A percentile compares a stretch with the other conserved stretches of the same genome.
Conservation (phyloP, 2,329 filamentous ascomycete genomes). For the Ophidiomyces ophidiicola region DNA sequence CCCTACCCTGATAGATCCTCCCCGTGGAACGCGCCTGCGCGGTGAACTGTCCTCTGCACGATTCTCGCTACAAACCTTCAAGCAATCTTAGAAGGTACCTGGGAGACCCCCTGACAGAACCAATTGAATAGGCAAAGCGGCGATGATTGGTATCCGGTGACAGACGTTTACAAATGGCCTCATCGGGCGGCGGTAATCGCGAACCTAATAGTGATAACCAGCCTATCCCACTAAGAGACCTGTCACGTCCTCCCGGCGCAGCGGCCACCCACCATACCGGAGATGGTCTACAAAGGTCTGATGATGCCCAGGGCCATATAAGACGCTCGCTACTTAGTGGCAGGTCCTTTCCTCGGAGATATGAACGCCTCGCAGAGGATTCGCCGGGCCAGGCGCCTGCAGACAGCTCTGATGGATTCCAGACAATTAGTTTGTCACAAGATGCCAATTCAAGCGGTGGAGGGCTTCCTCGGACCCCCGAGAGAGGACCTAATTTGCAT, state of each 20-base stretch:
- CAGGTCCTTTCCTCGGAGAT: slow-evolving; percentile 32
- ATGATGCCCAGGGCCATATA: slow-evolving; percentile 35
- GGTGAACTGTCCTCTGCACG: too few relatives aligned
- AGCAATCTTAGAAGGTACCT: too few relatives aligned
- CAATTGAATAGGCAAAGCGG: slow-evolving; percentile 21
- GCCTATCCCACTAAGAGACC: slow-evolving; percentile 61
- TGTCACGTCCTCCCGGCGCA: slow-evolving; percentile 34
- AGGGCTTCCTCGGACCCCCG: not conserved
- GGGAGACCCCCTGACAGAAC: too few relatives aligned
- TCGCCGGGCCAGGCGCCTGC: slow-evolving; percentile 34
- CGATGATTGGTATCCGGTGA: slow-evolving; percentile 32
- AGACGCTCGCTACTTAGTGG: slow-evolving; percentile 31
- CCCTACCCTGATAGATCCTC: too few relatives aligned
- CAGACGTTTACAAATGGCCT: slow-evolving; percentile 30
- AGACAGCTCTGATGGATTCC: slow-evolving; percentile 11
- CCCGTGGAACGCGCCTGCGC: too few relatives aligned
- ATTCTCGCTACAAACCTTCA: too few relatives aligned
- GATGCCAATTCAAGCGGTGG: slow-evolving; percentile 14
- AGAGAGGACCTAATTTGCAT: not conserved
- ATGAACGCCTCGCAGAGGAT: slow-evolving; percentile 42
- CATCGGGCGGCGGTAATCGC: slow-evolving; percentile 22
- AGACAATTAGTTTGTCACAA: slow-evolving; percentile 16
- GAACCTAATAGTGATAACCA: slow-evolving; percentile 24
- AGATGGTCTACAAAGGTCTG: slow-evolving; percentile 24
- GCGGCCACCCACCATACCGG: slow-evolving; percentile 20